Percentiles rank a stretch among this genome's conserved stretches.
These are phyloP conservation scores for Tympanopsis confertula DNA, from an alignment of 2,329 filamentous ascomycete genomes.

Conservation along the genomic window DNA sequence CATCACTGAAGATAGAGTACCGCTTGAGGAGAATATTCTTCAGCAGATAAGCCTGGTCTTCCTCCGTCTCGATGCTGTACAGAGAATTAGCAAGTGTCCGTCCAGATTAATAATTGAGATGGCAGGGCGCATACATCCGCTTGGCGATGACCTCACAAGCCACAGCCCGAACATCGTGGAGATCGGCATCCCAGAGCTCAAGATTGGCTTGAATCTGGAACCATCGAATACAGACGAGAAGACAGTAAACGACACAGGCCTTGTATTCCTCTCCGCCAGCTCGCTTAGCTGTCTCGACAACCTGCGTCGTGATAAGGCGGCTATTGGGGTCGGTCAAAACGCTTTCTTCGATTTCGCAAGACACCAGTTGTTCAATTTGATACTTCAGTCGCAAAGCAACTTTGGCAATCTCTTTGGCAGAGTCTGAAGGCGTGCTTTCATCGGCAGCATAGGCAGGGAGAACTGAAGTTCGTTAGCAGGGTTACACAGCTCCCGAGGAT, in stretches of 20 bases:
- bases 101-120: background rate
- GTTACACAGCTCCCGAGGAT: background rate
- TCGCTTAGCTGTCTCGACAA: constrained; percentile 46
- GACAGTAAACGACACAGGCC: constrained; percentile 49
- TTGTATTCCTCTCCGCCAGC: constrained; percentile 47
- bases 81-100: background rate
- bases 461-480: background rate
- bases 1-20: constrained; percentile 48
- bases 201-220: constrained; percentile 45
- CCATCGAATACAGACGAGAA: constrained; percentile 56
- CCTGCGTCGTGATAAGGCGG: constrained; percentile 44
- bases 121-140: constrained; percentile 13
- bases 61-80: constrained; percentile 45
- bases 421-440: background rate
- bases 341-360: constrained; percentile 49
- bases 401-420: constrained; percentile 47
- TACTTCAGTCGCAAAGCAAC: constrained; percentile 52
- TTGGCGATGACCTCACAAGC: constrained; percentile 59
- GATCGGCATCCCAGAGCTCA: constrained; percentile 55
- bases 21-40: constrained; percentile 51
- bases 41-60: constrained; percentile 47
- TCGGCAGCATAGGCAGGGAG: background rate
- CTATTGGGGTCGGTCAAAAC: constrained; percentile 49
- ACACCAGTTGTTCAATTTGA: constrained; percentile 47
- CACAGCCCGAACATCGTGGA: constrained; percentile 40